phyloP scores from a whole-genome alignment of 2,329 filamentous ascomycete species.

The Sclerotinia borealis region DNA sequence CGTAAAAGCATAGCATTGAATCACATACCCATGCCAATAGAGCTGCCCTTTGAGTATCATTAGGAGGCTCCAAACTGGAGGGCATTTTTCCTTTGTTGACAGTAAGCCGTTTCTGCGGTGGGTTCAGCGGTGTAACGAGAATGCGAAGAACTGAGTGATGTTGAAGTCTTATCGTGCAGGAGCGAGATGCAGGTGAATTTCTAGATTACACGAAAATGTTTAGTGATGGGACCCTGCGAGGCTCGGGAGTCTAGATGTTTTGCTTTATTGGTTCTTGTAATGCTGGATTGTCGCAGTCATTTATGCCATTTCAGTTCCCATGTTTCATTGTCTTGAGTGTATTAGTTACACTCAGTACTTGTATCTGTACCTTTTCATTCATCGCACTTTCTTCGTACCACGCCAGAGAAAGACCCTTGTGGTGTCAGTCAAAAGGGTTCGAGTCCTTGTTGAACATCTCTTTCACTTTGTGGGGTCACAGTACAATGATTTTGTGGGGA shows the following conservation, averaged over 20 bases:
- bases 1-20: constrained; percentile 15
- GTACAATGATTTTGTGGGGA: not conserved
- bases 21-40: constrained; percentile 49
- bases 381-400: not conserved
- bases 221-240: not conserved
- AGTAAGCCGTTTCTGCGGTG: constrained; percentile 2
- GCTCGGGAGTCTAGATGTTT: not conserved
- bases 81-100: constrained; percentile 9
- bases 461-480: not conserved
- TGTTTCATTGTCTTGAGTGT: constrained; percentile 3
- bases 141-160: constrained; percentile 10
- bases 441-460: constrained; percentile 6
- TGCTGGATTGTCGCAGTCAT: not conserved
- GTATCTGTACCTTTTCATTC: not conserved
- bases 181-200: constrained; percentile 9
- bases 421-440: not conserved
- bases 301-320: not conserved
- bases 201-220: constrained; percentile 11
- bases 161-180: constrained; percentile 12
- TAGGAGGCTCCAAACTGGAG: constrained; percentile 9
- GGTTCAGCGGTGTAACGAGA: constrained; percentile 11
- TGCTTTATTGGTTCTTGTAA: not conserved
- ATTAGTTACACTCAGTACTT: not conserved
- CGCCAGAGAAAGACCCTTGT: not conserved
- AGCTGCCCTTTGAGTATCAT: constrained; percentile 37